These are phyloP conservation scores for bread wheat (Triticum aestivum) DNA, from an alignment of 176 grass and related monocot genomes.

Conservation along the genomic window DNA sequence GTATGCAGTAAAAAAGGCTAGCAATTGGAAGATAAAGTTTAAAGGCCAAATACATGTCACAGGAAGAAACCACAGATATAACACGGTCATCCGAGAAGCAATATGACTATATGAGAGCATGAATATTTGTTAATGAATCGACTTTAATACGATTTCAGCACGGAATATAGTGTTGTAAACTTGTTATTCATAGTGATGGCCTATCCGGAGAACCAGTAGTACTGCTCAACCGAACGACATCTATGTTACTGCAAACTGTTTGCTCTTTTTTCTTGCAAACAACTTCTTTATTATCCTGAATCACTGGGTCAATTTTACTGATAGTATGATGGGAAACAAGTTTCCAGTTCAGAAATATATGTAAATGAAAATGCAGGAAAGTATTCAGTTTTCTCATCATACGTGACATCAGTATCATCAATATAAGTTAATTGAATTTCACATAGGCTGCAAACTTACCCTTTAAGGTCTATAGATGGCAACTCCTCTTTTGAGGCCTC, in stretches of 20 bases:
- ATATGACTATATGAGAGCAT: not conserved
- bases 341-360: not conserved
- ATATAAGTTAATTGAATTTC: not conserved
- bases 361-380: not conserved
- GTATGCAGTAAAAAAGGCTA: not conserved
- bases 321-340: slow-evolving; percentile 13
- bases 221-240: not conserved
- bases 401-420: not conserved
- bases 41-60: not conserved
- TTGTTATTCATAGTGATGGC: not conserved
- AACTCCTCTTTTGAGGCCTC: slow-evolving; percentile 56
- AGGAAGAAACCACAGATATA: not conserved
- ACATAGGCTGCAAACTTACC: slow-evolving; percentile 43
- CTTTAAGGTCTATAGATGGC: slow-evolving; percentile 73
- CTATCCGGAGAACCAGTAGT: not conserved
- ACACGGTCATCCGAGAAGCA: not conserved
- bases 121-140: not conserved
- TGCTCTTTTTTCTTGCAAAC: not conserved
- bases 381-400: not conserved
- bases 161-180: not conserved
- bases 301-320: not conserved
- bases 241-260: not conserved
- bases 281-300: not conserved
- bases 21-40: not conserved
- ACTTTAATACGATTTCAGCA: not conserved